Conservation (phyloP, 1,139 yeast genomes). For the Suhomyces ambrosiae region DNA sequence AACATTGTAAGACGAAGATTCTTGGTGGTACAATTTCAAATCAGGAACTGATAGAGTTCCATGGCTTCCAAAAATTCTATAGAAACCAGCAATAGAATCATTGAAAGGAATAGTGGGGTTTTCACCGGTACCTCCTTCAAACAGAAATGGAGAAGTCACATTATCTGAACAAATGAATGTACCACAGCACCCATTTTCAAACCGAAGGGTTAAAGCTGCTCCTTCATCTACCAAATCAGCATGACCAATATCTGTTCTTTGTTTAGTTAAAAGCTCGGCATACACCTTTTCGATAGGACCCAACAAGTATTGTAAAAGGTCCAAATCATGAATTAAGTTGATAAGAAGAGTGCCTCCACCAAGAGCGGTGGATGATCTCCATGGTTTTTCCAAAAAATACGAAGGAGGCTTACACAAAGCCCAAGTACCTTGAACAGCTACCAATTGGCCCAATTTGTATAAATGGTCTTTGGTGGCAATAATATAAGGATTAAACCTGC, state of each 20-base stretch:
- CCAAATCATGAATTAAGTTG: conserved; percentile 47
- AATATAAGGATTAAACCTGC: conserved; percentile 47
- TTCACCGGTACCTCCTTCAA: conserved; percentile 47
- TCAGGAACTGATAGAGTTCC: conserved; percentile 48
- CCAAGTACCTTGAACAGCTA: conserved; percentile 49
- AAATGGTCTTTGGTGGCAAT: conserved; percentile 37
- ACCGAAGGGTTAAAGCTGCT: conserved; percentile 41
- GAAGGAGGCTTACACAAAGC: conserved; percentile 38
- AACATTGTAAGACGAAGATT: conserved; percentile 12
- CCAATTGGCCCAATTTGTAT: conserved; percentile 31
- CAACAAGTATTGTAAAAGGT: conserved; percentile 41
- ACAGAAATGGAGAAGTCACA: conserved; percentile 44
- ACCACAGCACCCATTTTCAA: conserved; percentile 43
- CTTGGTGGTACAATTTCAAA: conserved; percentile 38
- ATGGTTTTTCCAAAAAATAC: conserved; percentile 41
- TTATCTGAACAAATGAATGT: conserved; percentile 47
- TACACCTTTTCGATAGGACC: conserved; percentile 44
- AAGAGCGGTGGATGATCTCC: conserved; percentile 37
- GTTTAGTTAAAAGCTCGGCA: conserved; percentile 40
- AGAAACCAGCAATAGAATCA: conserved; percentile 37
- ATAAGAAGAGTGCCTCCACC: conserved; percentile 47
- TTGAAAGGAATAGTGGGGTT: conserved; percentile 43
- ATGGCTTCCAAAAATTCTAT: conserved; percentile 42
- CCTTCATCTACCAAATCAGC: conserved; percentile 43
- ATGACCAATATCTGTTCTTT: conserved; percentile 23